Base-by-base conservation (phyloP, 306 rosid genomes). In the Carpinus viminea region DNA sequence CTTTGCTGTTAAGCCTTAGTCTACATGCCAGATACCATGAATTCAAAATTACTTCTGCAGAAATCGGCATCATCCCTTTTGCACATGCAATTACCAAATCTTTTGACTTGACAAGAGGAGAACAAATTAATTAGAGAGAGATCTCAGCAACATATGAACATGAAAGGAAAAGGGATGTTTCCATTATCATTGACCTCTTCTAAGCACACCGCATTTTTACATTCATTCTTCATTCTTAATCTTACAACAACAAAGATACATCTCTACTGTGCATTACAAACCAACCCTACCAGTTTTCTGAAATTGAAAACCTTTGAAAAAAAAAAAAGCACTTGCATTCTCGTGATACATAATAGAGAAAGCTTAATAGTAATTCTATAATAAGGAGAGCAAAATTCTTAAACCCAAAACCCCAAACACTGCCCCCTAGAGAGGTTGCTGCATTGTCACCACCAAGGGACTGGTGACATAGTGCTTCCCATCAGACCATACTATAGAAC, bases 391-490 rank as follows among this genome's bases (percentile, higher is more conserved):
- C 85, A 82, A 78, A 81, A 78, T 73, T 52, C 84, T 79, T 31
- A 81, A 81, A 85, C 36, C 26, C n/a, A 76, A 62, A 60, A 56
- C 85, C 68, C 71, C 47, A 52, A 43, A 56, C 76, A 61, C 84
- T 41, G 77, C 86, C 20, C 86, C 20, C 79, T 86, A 88, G 61
- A 92, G 89, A 80, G 96, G 98, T 61, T 92, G 94, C 80, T 92
- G 98, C 97, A 92, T 89, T 24, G 97, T 90, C 80, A 92, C 98
- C 76, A 94, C 89, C 78, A 92, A 48, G 43, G 98, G 96, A 75
- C 93, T 93, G 5, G 98, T 89, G 80, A 91, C 98, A 51, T 34
- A 77, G 79, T 89, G 98, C 77, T 90, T 91, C 31, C 96, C 96
- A 85, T 93, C 98, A 8, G 87, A 86, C 98, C 97, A 93, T 77